phyloP scores from a whole-genome alignment of 768 basidiomycete genomes.

The Termitomyces sp. region DNA sequence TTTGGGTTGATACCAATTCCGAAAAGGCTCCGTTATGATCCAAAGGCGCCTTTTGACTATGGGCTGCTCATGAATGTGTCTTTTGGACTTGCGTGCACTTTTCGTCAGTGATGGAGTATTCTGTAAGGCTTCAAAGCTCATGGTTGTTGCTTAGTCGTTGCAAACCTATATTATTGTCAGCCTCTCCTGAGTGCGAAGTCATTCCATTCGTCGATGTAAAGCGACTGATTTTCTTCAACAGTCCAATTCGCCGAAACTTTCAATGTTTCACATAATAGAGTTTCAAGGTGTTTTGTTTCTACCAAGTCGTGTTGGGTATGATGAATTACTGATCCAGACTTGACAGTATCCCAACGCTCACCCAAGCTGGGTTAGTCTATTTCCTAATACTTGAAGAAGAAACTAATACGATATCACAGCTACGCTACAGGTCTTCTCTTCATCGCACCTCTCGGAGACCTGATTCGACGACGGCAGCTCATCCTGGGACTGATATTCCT shows the following conservation, averaged over 20 bases:
- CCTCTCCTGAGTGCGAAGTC: slow-evolving; percentile 1
- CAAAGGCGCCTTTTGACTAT: slow-evolving; percentile 2
- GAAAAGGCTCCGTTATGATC: slow-evolving; percentile 6
- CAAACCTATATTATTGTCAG: slow-evolving; percentile 6
- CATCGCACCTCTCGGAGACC: slow-evolving; percentile 79
- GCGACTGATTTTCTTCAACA: neutral
- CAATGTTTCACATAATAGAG: neutral
- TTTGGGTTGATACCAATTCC: slow-evolving; percentile 6
- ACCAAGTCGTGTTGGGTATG: neutral
- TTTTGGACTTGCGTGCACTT: slow-evolving; percentile 5
- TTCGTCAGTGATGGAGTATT: neutral
- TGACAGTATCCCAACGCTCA: slow-evolving; percentile 7
- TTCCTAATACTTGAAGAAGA: neutral
- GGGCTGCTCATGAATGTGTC: slow-evolving; percentile 6
- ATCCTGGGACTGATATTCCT: slow-evolving; percentile 43
- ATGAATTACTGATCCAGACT: neutral
- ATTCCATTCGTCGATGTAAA: neutral
- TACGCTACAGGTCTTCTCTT: slow-evolving; percentile 71
- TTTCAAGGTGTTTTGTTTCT: slow-evolving; percentile 4
- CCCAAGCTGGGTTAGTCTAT: slow-evolving; percentile 6
- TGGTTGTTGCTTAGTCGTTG: neutral
- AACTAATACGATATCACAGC: slow-evolving; percentile 24
- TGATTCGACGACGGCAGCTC: slow-evolving; percentile 70
- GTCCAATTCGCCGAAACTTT: slow-evolving; percentile 7
- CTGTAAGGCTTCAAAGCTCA: neutral